Evolutionary conservation across 1,284 basidiomycete species (phyloP).

Genomic region (Cutaneotrichosporon cavernicola): DNA sequence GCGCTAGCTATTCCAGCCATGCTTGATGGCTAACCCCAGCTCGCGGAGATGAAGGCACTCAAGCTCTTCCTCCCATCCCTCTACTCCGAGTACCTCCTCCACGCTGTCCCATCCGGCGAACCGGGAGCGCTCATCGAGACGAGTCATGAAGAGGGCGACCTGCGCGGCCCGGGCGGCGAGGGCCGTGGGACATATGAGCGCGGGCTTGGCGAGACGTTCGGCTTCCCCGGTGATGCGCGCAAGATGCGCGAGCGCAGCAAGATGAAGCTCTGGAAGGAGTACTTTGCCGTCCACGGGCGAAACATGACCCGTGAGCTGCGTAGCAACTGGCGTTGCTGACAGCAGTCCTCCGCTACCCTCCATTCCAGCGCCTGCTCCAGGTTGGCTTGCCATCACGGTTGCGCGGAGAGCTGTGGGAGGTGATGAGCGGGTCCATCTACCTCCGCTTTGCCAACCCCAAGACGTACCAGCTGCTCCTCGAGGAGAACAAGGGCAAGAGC

Average conservation of each 20-base stretch:
- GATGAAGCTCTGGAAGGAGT: constrained; percentile 92
- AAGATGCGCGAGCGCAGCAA: constrained; percentile 97
- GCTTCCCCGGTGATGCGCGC: constrained; percentile 89
- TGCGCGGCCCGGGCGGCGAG: constrained; percentile 56
- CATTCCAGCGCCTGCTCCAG: constrained; percentile 93
- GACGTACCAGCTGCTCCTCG: constrained; percentile 74
- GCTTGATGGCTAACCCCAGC: constrained; percentile 54
- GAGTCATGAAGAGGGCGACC: constrained; percentile 56
- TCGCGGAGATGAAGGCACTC: constrained; percentile 88
- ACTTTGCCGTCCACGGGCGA: constrained; percentile 61
- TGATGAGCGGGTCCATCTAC: constrained; percentile 88
- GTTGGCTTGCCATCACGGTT: constrained; percentile 94
- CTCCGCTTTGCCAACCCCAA: constrained; percentile 86
- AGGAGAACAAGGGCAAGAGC: constrained; percentile 74
- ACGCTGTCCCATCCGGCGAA: constrained; percentile 1
- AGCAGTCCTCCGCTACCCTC: constrained; percentile 90
- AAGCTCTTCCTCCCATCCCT: constrained; percentile 88
- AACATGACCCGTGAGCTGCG: constrained; percentile 48
- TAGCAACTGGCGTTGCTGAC: constrained; percentile 35
- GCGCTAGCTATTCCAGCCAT: neutral
- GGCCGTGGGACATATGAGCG: constrained; percentile 64
- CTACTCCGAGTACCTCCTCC: constrained; percentile 88
- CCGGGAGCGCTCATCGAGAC: constrained; percentile 17
- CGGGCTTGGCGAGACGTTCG: constrained; percentile 81
- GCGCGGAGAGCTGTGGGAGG: constrained; percentile 98